These are phyloP conservation scores for Solanum hybrid DNA, from an alignment of 305 asterid species.

Conservation along the genomic window DNA sequence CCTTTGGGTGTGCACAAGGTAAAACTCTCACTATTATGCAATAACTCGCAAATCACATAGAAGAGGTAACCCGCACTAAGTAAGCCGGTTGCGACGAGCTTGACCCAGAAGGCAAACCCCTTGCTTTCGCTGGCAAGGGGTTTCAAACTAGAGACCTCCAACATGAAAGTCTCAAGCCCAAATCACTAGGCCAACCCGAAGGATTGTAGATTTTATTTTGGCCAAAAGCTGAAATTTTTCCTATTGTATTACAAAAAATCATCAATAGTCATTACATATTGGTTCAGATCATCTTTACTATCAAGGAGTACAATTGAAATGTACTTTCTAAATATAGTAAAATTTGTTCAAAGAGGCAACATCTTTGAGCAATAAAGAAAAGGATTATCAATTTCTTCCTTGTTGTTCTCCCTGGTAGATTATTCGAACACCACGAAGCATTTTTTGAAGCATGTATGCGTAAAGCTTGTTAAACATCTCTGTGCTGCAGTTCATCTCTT, in stretches of 20 bases:
- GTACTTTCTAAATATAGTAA: background rate
- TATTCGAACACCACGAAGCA: background rate
- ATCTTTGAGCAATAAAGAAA: background rate
- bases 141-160: too few species aligned
- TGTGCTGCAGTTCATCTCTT: background rate
- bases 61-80: too few species aligned
- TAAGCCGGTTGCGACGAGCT: too few species aligned
- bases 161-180: too few species aligned
- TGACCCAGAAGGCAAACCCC: too few species aligned
- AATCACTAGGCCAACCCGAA: too few species aligned
- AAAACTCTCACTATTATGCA: too few species aligned
- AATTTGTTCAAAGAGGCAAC: background rate
- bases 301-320: background rate
- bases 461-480: background rate
- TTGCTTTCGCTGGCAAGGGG: too few species aligned
- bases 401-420: background rate
- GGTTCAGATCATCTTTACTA: conserved; percentile 4
- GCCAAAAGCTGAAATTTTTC: background rate
- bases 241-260: background rate
- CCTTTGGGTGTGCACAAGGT: too few species aligned
- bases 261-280: background rate
- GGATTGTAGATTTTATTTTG: too few species aligned
- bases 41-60: too few species aligned
- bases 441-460: background rate
- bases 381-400: background rate